phyloP scores from a whole-genome alignment of 2,329 filamentous ascomycete species.

The Berkeleyomyces basicola region DNA sequence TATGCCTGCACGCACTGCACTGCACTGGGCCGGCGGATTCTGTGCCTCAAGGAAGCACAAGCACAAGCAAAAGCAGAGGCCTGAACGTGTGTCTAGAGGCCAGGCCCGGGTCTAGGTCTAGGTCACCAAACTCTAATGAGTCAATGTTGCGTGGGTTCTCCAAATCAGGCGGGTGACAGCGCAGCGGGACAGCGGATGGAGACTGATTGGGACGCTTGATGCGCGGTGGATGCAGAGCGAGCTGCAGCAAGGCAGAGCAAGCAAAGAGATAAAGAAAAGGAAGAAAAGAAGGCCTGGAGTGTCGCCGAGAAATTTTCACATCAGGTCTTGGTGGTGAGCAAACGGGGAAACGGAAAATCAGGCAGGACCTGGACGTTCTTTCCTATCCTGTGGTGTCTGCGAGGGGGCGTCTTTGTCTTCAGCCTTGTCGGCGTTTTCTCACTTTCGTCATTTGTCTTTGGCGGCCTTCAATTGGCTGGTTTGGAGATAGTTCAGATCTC shows the following conservation, averaged over 20 bases:
- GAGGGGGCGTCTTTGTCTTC: neutral
- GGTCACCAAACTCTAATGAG: neutral
- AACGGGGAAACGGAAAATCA: too few relatives aligned
- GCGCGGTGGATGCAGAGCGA: neutral
- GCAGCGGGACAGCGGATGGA: neutral
- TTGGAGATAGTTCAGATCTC: neutral
- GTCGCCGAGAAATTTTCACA: neutral
- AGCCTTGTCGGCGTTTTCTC: neutral
- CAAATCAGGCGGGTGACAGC: neutral
- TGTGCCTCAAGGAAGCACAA: too few relatives aligned
- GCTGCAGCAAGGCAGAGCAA: neutral
- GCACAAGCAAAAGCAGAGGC: neutral
- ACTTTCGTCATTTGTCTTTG: neutral
- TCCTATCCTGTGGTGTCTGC: neutral
- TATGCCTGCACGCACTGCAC: neutral
- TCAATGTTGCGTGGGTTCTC: neutral
- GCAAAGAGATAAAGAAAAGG: slow-evolving; percentile 5
- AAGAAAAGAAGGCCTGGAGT: neutral
- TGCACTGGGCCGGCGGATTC: neutral
- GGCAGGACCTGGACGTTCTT: too few relatives aligned
- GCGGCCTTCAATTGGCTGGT: neutral
- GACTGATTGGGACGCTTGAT: neutral
- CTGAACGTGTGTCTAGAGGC: neutral
- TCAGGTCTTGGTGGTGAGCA: neutral
- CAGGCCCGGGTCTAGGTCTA: neutral